A percentile compares a stretch with the other conserved stretches of the same genome.
These are phyloP conservation scores for Calonectria honghensis DNA, from an alignment of 2,329 filamentous ascomycete genomes.

Conservation along the genomic window DNA sequence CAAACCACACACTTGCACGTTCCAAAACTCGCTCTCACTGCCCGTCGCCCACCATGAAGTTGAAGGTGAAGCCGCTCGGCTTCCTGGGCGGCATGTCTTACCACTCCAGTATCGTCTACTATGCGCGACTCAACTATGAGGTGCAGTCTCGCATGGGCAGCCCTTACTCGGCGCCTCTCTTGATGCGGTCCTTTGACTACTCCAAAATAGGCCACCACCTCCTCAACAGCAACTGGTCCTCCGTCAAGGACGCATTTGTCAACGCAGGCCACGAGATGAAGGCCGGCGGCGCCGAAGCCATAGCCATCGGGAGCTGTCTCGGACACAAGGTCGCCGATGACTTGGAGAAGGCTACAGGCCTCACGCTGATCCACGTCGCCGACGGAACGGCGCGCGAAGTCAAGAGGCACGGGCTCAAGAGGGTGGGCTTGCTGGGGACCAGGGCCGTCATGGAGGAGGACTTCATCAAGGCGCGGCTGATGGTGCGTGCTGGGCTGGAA, in stretches of 20 bases:
- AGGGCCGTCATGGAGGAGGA: slow-evolving; percentile 25
- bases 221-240: background rate
- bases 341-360: background rate
- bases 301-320: slow-evolving; percentile 22
- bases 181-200: slow-evolving; percentile 28
- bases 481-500: background rate
- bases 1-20: background rate
- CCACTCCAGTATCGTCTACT: slow-evolving; percentile 30
- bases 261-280: slow-evolving; percentile 3
- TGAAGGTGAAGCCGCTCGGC: slow-evolving; percentile 10
- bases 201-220: background rate
- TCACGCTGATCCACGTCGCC: slow-evolving; percentile 7
- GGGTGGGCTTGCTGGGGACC: slow-evolving; percentile 22
- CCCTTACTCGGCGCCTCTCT: background rate
- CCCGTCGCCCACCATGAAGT: slow-evolving; percentile 25
- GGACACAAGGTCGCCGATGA: slow-evolving; percentile 21
- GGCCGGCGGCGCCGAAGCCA: slow-evolving; percentile 10
- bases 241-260: background rate
- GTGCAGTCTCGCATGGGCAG: slow-evolving; percentile 12
- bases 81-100: slow-evolving; percentile 30
- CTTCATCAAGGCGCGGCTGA: slow-evolving; percentile 26
- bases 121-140: slow-evolving; percentile 21
- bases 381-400: slow-evolving; percentile 13
- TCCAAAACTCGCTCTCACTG: background rate
- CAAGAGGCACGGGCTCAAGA: background rate